These are phyloP conservation scores for Porpolomopsis calyptriformis DNA, from an alignment of 768 basidiomycete genomes.

Conservation along the genomic window DNA sequence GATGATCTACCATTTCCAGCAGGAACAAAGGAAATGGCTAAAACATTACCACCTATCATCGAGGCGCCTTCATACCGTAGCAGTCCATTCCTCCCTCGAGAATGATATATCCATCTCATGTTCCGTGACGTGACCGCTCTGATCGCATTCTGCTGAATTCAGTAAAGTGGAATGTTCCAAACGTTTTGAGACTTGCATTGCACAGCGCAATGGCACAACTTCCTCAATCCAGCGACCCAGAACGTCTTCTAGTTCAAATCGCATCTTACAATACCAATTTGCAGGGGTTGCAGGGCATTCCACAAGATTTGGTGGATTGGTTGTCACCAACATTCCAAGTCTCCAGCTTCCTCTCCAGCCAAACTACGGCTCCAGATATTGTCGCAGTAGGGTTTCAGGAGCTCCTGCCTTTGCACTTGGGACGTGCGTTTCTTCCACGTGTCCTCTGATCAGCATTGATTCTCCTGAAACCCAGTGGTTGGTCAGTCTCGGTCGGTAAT, in stretches of 20 bases:
- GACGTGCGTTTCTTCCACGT: constrained; percentile 43
- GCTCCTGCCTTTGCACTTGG: constrained; percentile 78
- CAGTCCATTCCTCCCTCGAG: constrained; percentile 71
- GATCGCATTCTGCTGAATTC: too few species aligned
- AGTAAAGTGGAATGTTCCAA: too few species aligned
- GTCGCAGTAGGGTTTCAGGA: constrained; percentile 93
- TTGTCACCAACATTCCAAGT: constrained; percentile 73
- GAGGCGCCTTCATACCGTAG: constrained; percentile 62
- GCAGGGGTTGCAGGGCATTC: constrained; percentile 61
- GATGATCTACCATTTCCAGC: constrained; percentile 87
- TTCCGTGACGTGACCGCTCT: too few species aligned
- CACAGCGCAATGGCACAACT: too few species aligned
- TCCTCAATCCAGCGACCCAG: neutral
- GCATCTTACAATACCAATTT: constrained; percentile 89
- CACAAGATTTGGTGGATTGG: constrained; percentile 89
- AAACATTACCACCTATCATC: constrained; percentile 50
- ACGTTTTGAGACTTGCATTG: too few species aligned
- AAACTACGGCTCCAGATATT: constrained; percentile 63
- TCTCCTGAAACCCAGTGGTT: constrained; percentile 40
- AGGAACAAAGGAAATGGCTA: constrained; percentile 70
- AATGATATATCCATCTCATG: constrained; percentile 22
- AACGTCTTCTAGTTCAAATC: constrained; percentile 57
- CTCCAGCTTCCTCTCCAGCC: constrained; percentile 56
- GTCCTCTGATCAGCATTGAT: constrained; percentile 3
- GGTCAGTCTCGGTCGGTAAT: constrained; percentile 67